Evolutionary conservation across 495 filamentous ascomycete species (phyloP).

Genomic region (Talaromyces wortmannii): DNA sequence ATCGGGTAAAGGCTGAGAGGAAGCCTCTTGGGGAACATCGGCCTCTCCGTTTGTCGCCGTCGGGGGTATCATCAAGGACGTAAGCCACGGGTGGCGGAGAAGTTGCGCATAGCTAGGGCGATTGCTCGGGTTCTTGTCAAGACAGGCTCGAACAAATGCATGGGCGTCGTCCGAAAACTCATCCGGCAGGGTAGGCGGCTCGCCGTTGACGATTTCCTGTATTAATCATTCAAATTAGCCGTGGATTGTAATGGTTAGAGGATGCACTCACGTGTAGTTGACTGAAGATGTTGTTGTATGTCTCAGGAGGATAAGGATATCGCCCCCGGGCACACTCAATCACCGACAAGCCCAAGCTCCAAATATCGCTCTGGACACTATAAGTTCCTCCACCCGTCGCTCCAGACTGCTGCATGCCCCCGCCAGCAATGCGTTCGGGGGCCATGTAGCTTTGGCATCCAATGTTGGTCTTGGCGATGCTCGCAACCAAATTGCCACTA

Average conservation of each 20-base stretch:
- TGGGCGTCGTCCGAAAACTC: slow-evolving; percentile 74
- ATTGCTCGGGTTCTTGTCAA: slow-evolving; percentile 87
- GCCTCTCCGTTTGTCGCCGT: slow-evolving; percentile 65
- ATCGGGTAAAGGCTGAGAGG: slow-evolving; percentile 30
- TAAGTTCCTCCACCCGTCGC: slow-evolving; percentile 77
- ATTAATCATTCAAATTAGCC: slow-evolving; percentile 2
- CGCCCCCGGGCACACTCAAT: slow-evolving; percentile 95
- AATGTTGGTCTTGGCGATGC: slow-evolving; percentile 98
- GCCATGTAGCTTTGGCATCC: slow-evolving; percentile 99
- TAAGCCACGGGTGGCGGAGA: slow-evolving; percentile 82
- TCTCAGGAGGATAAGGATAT: slow-evolving; percentile 97
- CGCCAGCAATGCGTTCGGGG: slow-evolving; percentile 86
- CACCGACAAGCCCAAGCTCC: slow-evolving; percentile 89
- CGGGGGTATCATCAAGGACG: slow-evolving; percentile 71
- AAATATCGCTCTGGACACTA: slow-evolving; percentile 96
- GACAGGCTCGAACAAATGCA: slow-evolving; percentile 81
- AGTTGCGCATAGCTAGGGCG: slow-evolving; percentile 88
- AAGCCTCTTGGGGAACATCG: slow-evolving; percentile 29
- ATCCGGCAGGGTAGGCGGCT: slow-evolving; percentile 80
- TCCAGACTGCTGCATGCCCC: slow-evolving; percentile 69
- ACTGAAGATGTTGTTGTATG: slow-evolving; percentile 97
- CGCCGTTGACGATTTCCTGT: slow-evolving; percentile 95
- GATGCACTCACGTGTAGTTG: slow-evolving; percentile 78
- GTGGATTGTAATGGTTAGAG: neutral
- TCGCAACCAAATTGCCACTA: slow-evolving; percentile 91